These are phyloP conservation scores for Colletotrichum spinosum DNA, from an alignment of 2,329 filamentous ascomycete species.

Conservation along the genomic window DNA sequence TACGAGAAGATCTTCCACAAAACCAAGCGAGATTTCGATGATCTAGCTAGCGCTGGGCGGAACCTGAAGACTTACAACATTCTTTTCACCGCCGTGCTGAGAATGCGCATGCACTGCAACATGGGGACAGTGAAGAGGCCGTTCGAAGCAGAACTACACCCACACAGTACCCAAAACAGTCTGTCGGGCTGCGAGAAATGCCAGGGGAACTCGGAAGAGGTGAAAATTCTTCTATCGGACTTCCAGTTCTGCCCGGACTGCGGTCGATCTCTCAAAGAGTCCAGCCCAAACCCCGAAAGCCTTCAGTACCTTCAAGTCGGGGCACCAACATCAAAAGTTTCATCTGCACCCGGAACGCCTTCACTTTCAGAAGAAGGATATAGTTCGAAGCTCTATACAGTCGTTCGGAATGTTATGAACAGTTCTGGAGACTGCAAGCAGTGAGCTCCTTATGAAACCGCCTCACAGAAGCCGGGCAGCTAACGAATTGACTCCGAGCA, in stretches of 20 bases:
- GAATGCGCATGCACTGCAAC: background rate
- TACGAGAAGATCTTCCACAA: background rate
- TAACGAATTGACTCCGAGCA: background rate
- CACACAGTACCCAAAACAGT: background rate
- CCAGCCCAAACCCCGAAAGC: background rate
- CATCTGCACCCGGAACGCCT: background rate
- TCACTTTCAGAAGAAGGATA: background rate
- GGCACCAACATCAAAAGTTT: background rate
- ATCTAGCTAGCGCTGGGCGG: background rate
- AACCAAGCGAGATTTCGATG: background rate
- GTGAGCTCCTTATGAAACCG: background rate
- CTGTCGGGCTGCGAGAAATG: background rate
- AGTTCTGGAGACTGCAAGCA: background rate
- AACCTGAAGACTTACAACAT: background rate
- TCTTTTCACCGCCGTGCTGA: background rate
- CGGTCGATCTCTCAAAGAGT: background rate
- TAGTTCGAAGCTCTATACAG: background rate
- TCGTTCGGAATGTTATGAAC: background rate
- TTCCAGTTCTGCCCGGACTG: slow-evolving; percentile 1
- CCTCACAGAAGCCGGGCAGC: background rate
- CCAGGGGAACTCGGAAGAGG: background rate
- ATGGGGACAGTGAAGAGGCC: background rate
- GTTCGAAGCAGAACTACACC: background rate
- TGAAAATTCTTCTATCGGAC: background rate
- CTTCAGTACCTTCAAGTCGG: too few species aligned